phyloP scores from a whole-genome alignment of 768 basidiomycete genomes.

The Lepiota brunneoincarnata region DNA sequence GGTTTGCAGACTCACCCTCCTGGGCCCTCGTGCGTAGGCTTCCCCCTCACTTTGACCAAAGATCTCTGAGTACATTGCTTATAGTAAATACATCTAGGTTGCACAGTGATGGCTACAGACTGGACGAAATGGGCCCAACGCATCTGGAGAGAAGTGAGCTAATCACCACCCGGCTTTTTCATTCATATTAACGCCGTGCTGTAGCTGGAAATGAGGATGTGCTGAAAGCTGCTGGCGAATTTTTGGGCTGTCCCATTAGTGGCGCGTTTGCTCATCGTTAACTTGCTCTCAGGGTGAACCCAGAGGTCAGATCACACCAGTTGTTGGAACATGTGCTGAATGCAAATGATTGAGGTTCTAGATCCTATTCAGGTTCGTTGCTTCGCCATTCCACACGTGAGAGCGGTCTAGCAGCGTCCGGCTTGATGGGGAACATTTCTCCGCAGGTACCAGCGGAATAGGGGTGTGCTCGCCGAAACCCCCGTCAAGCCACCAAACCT shows the following conservation, averaged over 20 bases:
- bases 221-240: conserved; percentile 35
- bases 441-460: too few relatives aligned
- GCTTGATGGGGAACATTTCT: too few relatives aligned
- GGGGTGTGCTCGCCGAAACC: too few relatives aligned
- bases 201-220: conserved; percentile 41
- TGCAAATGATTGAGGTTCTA: too few relatives aligned
- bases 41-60: neutral
- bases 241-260: conserved; percentile 40
- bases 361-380: too few relatives aligned
- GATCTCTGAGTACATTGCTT: neutral
- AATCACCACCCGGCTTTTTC: neutral
- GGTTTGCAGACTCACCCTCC: conserved; percentile 37
- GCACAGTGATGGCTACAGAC: conserved; percentile 38
- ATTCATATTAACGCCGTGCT: neutral
- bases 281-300: too few relatives aligned
- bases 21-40: conserved; percentile 28
- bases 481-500: too few relatives aligned
- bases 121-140: conserved; percentile 43
- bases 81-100: conserved; percentile 18
- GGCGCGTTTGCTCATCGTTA: conserved; percentile 21
- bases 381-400: too few relatives aligned
- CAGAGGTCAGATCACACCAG: too few relatives aligned
- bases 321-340: too few relatives aligned
- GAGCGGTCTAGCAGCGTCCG: too few relatives aligned
- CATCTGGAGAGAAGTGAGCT: conserved; percentile 33